Conservation (phyloP, 805 yeast species). For the Kodamaea leandrae region DNA sequence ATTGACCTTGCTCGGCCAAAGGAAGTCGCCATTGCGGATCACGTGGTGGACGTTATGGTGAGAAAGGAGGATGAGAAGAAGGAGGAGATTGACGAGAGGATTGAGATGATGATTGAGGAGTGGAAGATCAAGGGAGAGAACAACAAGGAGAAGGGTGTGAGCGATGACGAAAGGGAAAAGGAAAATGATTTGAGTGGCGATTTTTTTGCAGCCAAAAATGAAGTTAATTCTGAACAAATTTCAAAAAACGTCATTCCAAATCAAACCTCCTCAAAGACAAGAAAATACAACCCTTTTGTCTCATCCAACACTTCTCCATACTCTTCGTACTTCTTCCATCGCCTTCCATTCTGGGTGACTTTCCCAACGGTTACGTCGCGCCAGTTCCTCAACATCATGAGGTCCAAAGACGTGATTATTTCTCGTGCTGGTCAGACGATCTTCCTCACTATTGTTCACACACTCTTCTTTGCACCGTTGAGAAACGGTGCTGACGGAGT, state of each 20-base stretch:
- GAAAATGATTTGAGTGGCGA: too few relatives aligned
- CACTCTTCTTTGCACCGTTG: slow-evolving; percentile 26
- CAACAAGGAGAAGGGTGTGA: background rate
- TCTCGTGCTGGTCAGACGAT: slow-evolving; percentile 20
- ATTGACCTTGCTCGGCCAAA: slow-evolving; percentile 13
- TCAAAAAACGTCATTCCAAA: too few relatives aligned
- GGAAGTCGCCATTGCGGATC: slow-evolving; percentile 20
- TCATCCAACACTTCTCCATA: background rate
- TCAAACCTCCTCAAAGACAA: background rate
- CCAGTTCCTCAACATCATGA: slow-evolving; percentile 19
- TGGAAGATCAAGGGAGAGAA: slow-evolving; percentile 20
- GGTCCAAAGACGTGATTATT: slow-evolving; percentile 21
- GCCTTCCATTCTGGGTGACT: slow-evolving; percentile 6
- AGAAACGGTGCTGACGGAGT: slow-evolving; percentile 19
- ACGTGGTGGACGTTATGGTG: slow-evolving; percentile 17
- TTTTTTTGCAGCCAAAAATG: too few relatives aligned
- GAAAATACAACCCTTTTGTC: too few relatives aligned
- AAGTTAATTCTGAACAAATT: too few relatives aligned
- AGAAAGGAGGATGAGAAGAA: slow-evolving; percentile 21
- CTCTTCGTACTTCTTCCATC: background rate
- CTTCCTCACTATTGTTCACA: slow-evolving; percentile 19
- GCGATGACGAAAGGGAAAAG: background rate
- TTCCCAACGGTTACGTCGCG: slow-evolving; percentile 18
- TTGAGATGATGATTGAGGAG: slow-evolving; percentile 22
- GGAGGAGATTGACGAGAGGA: slow-evolving; percentile 22